phyloP scores from a whole-genome alignment of 2,329 filamentous ascomycete species.

The Myotisia sp. region DNA sequence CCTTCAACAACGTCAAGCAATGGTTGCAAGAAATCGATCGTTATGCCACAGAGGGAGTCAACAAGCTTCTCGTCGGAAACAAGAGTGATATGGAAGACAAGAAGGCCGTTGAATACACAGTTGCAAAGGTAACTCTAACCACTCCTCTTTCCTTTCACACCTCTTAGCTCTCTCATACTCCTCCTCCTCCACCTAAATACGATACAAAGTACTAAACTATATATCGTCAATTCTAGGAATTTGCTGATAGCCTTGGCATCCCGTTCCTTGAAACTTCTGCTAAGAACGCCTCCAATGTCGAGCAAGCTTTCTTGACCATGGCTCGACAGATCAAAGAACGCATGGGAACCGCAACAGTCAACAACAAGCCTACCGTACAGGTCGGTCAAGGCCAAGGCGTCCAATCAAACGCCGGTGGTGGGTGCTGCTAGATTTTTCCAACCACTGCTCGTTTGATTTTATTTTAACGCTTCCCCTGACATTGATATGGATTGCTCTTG shows the following conservation, averaged over 20 bases:
- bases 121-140: slow-evolving; percentile 66
- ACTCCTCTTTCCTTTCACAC: neutral
- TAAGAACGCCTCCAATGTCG: slow-evolving; percentile 98
- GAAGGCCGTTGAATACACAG: slow-evolving; percentile 99
- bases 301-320: slow-evolving; percentile 99
- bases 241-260: slow-evolving; percentile 95
- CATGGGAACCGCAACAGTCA: slow-evolving; percentile 93
- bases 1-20: slow-evolving; percentile 99
- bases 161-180: neutral
- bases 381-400: slow-evolving; percentile 92
- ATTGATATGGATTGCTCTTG: slow-evolving; percentile 8
- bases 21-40: slow-evolving; percentile 99
- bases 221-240: slow-evolving; percentile 55
- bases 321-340: slow-evolving; percentile 99
- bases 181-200: neutral
- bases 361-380: slow-evolving; percentile 96
- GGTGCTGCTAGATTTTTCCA: slow-evolving; percentile 63
- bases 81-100: slow-evolving; percentile 99
- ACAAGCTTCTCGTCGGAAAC: slow-evolving; percentile 98
- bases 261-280: slow-evolving; percentile 99
- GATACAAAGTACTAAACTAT: slow-evolving; percentile 1
- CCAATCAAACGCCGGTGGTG: slow-evolving; percentile 66
- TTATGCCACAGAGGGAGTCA: slow-evolving; percentile 97
- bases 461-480: neutral
- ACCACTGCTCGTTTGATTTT: neutral